Conservation (phyloP, 2,329 filamentous ascomycete species). For the Ceratocystis albifundus region DNA sequence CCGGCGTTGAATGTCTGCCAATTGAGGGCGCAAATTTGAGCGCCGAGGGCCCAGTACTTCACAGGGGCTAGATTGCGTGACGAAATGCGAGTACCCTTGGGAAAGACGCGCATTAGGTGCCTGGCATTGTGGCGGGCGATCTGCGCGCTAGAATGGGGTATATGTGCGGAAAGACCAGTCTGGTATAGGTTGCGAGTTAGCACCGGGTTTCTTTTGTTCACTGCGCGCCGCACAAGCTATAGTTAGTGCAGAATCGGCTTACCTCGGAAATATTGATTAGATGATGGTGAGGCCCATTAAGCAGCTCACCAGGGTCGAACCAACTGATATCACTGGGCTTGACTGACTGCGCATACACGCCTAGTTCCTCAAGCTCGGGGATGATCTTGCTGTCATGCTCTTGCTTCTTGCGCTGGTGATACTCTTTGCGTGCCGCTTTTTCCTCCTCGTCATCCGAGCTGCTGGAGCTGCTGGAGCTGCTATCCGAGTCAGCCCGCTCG, state of each 20-base stretch:
- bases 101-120: slow-evolving; percentile 59
- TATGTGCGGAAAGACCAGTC: slow-evolving; percentile 10
- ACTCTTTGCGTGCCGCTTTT: slow-evolving; percentile 39
- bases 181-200: background rate
- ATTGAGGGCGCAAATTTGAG: slow-evolving; percentile 59
- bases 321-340: slow-evolving; percentile 56
- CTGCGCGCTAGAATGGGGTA: slow-evolving; percentile 34
- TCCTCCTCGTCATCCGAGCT: slow-evolving; percentile 37
- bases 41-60: slow-evolving; percentile 54
- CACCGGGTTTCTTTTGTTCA: background rate
- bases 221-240: too few species aligned
- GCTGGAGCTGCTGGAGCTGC: slow-evolving; percentile 33
- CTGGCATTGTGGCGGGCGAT: slow-evolving; percentile 51
- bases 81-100: slow-evolving; percentile 57
- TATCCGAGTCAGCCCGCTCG: slow-evolving; percentile 35
- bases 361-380: slow-evolving; percentile 52
- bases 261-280: slow-evolving; percentile 57
- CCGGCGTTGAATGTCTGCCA: slow-evolving; percentile 56
- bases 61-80: slow-evolving; percentile 53
- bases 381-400: slow-evolving; percentile 44
- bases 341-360: slow-evolving; percentile 58
- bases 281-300: slow-evolving; percentile 51
- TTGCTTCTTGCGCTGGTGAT: slow-evolving; percentile 41
- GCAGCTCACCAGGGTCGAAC: slow-evolving; percentile 41
- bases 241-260: background rate